Evolutionary conservation across 805 yeast species (phyloP), one percentile per base, ranked within the genome.

Genomic region (Candida dendrica): DNA sequence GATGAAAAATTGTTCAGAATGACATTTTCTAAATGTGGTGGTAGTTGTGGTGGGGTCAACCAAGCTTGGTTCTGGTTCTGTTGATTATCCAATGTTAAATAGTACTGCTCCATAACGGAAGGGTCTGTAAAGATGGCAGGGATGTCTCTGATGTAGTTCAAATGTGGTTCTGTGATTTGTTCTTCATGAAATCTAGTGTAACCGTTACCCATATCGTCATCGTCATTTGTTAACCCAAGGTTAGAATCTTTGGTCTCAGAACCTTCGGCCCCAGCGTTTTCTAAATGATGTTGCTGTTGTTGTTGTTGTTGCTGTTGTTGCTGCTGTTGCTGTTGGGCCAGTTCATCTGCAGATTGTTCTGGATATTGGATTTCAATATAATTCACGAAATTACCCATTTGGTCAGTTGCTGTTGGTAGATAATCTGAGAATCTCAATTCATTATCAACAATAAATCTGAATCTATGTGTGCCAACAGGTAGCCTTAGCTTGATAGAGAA

Each of bases 321-420:
- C 32, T 35, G 38, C 13, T 9, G 30, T 27, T 43, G 42, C 39
- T 47, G 52, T 20, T 49, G 62, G 43, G 56, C 50, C 35, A 59
- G 51, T 17, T 64, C 61, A 42, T 55, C 59, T 44, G 8, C 24
- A 6, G 24, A 22, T 22, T 6, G 24, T 8, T 51, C 52, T 17
- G 62, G 66, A 7, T 58, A 65, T 27, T 56, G 64, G 20, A 87
- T 84, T 61, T 88, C 96, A 42, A 90, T 74, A 62, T 90, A 90
- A 63, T 90, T 90, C 39, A 91, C 96, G 55, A 90, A 85, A 59
- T 90, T 90, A 38, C 98, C 98, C 81, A 89, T 84, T 48, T 90
- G 95, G 63, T 91, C 97, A 0, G 98, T 90, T 6, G 98, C 98
- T 1, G 96, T 89, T n/a, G 96, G 95, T 51, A 90, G 72, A 50